Base-by-base conservation (phyloP, 371 early-diverging fungal genomes). In the Mucor indicus region DNA sequence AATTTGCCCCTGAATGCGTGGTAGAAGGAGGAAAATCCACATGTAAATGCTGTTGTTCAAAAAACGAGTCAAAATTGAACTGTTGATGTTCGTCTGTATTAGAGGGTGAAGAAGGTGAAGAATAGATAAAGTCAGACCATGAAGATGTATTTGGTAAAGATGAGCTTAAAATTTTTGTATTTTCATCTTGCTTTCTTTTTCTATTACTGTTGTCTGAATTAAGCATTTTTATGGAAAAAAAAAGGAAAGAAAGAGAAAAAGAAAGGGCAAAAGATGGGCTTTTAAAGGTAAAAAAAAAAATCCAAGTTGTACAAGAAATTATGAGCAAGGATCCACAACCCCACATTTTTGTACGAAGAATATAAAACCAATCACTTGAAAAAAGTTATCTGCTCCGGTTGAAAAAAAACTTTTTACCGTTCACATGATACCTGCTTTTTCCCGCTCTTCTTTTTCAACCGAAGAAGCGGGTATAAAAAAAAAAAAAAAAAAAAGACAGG, bases 51-150 rank as follows among this genome's bases (percentile, higher is more conserved):
- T 56, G 62, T n/a, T 50, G 44, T n/a, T 56, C 60, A 32, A 55
- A 45, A 16, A 55, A 38, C 1, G 35, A 27, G 25, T 52, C 53
- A 38, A 48, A 48, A 23, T 53, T 51, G 10, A 51, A 43, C 2
- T 53, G 39, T 44, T 44, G 32, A 1, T 21, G 4, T 19, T 44
- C 35, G 27, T 33, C 11, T 11, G 4, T 7, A 33, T 46, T 58
- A 23, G 53, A 41, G 16, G 67, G 67, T 10, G 67, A 61, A 12
- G 57, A 62, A 17, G 66, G 66, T 16, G 52, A 48, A 6, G 66
- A 66, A 37, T 66, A 66, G 19, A 66, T 57, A 38, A 57, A 66
- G 12, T 66, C 66, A 21, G 62, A 52, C 66, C 66, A 66, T n/a
- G 56, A 50, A 33, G 50, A 44, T 7, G 49, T 38, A 39, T 23